Conservation (phyloP, 2,329 filamentous ascomycete species). For the Eurotiales sp. region DNA sequence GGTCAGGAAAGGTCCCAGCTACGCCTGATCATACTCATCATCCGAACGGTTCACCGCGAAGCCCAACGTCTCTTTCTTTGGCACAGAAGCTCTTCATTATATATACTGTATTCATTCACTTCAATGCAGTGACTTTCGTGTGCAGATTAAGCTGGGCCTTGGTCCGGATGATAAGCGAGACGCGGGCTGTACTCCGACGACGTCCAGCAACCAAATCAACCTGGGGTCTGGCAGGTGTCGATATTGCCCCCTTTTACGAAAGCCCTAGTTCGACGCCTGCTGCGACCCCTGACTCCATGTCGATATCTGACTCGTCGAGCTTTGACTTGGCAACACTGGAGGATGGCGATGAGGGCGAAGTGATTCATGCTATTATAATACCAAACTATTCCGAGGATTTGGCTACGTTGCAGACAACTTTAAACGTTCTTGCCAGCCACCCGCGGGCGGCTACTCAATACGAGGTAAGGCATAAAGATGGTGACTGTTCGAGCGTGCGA, state of each 20-base stretch:
- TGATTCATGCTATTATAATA: conserved; percentile 65
- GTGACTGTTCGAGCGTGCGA: neutral
- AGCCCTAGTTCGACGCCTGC: too few species aligned
- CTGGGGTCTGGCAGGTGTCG: neutral
- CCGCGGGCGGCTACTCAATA: conserved; percentile 61
- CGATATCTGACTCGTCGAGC: conserved; percentile 1
- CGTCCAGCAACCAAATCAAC: conserved; percentile 11
- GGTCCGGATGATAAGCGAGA: conserved; percentile 37
- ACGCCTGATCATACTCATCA: neutral
- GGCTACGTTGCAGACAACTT: conserved; percentile 63
- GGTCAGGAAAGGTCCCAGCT: conserved; percentile 17
- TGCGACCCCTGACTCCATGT: conserved; percentile 11
- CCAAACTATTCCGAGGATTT: conserved; percentile 73
- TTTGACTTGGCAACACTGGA: conserved; percentile 46
- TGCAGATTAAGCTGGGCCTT: conserved; percentile 46
- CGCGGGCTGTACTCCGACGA: conserved; percentile 19
- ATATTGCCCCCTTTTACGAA: conserved; percentile 11
- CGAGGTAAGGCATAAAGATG: conserved; percentile 56
- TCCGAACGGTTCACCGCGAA: neutral
- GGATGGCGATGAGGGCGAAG: conserved; percentile 46
- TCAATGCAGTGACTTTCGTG: conserved; percentile 59
- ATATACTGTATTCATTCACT: conserved; percentile 63
- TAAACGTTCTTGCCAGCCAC: conserved; percentile 66
- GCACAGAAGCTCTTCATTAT: conserved; percentile 52
- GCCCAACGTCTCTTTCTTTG: conserved; percentile 16